phyloP scores from a whole-genome alignment of 1,284 basidiomycete species.

The Tilletiopsis washingtonensis region DNA sequence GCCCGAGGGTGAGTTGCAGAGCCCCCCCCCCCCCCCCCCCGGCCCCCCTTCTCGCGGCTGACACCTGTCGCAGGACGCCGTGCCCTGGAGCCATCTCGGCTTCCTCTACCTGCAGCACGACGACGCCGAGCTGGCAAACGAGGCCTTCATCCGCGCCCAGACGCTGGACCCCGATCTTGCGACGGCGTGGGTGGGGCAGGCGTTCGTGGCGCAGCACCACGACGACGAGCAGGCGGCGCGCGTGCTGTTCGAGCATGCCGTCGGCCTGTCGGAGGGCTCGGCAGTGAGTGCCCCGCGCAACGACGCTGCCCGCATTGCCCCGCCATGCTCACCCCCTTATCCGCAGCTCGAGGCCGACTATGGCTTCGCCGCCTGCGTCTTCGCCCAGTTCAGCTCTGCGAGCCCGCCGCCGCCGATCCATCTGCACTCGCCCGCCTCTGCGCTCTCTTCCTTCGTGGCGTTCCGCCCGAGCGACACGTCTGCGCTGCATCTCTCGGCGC shows the following conservation, averaged over 20 bases:
- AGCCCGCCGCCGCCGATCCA: slow-evolving; percentile 30
- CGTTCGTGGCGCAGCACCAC: slow-evolving; percentile 65
- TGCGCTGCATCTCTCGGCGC: slow-evolving; percentile 74
- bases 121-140: slow-evolving; percentile 75
- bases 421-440: slow-evolving; percentile 58
- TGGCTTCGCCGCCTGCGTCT: slow-evolving; percentile 63
- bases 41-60: background rate
- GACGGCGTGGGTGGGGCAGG: slow-evolving; percentile 89
- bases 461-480: slow-evolving; percentile 63
- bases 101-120: slow-evolving; percentile 76
- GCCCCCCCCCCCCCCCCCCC: background rate
- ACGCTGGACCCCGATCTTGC: slow-evolving; percentile 83
- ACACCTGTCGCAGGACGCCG: slow-evolving; percentile 9
- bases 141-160: slow-evolving; percentile 80
- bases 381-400: slow-evolving; percentile 50
- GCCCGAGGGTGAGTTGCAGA: slow-evolving; percentile 53
- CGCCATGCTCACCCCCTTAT: background rate
- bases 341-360: slow-evolving; percentile 72
- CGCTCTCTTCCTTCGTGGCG: slow-evolving; percentile 67
- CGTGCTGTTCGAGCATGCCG: slow-evolving; percentile 73
- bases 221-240: slow-evolving; percentile 61
- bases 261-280: slow-evolving; percentile 60
- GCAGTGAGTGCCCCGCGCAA: slow-evolving; percentile 54
- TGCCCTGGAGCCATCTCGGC: slow-evolving; percentile 81
- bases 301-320: background rate